These are phyloP conservation scores for Zymoseptoria tritici DNA, from an alignment of 2,329 filamentous ascomycete genomes.

Conservation along the genomic window DNA sequence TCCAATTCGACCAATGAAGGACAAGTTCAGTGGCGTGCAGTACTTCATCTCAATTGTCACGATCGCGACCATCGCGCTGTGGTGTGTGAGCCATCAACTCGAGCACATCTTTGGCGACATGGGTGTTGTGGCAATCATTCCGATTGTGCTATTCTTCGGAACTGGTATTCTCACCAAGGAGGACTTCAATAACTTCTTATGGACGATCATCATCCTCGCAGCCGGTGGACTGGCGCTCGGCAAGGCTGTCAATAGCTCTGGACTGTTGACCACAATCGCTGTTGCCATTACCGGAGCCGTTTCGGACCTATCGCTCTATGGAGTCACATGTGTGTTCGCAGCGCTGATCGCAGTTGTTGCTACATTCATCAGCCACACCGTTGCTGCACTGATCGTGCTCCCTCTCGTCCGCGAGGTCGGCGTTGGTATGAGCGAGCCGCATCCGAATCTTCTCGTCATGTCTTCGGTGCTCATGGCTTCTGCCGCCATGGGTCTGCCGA, in stretches of 20 bases:
- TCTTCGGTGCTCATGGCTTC: slow-evolving; percentile 91
- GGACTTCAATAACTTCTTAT: slow-evolving; percentile 99
- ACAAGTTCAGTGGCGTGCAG: slow-evolving; percentile 79
- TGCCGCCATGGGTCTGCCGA: slow-evolving; percentile 94
- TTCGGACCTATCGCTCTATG: slow-evolving; percentile 73
- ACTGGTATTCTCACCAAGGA: slow-evolving; percentile 95
- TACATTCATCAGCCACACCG: slow-evolving; percentile 96
- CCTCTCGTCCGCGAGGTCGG: slow-evolving; percentile 86
- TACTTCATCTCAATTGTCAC: slow-evolving; percentile 89
- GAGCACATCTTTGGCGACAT: slow-evolving; percentile 89
- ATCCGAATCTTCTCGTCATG: slow-evolving; percentile 94
- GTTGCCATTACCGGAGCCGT: slow-evolving; percentile 65
- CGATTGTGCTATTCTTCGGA: slow-evolving; percentile 91
- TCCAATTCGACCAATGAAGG: slow-evolving; percentile 81
- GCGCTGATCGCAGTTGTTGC: slow-evolving; percentile 81
- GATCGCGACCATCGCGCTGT: slow-evolving; percentile 74
- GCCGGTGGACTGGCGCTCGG: slow-evolving; percentile 87
- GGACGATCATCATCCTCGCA: slow-evolving; percentile 98
- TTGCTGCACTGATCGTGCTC: slow-evolving; percentile 88
- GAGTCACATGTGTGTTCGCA: slow-evolving; percentile 78
- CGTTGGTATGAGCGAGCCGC: slow-evolving; percentile 73
- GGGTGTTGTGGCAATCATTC: slow-evolving; percentile 95
- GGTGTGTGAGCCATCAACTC: slow-evolving; percentile 87
- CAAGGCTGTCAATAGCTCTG: slow-evolving; percentile 89
- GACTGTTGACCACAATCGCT: slow-evolving; percentile 83